Evolutionary conservation across 768 basidiomycete species (phyloP).

Genomic region (Mycena polygramma): DNA sequence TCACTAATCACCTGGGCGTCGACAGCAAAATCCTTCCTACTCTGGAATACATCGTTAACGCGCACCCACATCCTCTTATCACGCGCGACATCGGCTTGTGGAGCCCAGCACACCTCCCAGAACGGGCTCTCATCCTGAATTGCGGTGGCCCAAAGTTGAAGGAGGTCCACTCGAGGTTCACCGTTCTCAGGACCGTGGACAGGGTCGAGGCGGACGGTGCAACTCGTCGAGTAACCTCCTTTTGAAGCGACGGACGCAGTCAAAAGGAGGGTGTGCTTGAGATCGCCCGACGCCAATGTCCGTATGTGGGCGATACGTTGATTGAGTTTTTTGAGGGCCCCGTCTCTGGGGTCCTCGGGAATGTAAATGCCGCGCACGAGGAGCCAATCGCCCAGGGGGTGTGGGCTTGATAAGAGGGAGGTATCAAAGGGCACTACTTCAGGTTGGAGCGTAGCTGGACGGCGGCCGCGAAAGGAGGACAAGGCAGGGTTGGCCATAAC

Average conservation of each 20-base stretch:
- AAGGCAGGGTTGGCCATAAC: too few species aligned
- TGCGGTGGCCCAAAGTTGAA: not conserved
- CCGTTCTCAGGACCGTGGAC: not conserved
- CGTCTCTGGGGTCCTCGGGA: not conserved
- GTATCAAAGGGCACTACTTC: not conserved
- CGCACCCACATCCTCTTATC: slow-evolving; percentile 4
- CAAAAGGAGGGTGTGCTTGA: not conserved
- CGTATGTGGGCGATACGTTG: not conserved
- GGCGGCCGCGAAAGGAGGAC: too few species aligned
- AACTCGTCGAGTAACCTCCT: not conserved
- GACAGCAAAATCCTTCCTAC: not conserved
- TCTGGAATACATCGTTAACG: not conserved
- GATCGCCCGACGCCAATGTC: not conserved
- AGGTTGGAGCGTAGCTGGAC: too few species aligned
- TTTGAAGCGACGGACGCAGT: not conserved
- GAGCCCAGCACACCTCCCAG: slow-evolving; percentile 1
- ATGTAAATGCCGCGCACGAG: not conserved
- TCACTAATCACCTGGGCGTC: not conserved
- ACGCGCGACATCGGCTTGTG: not conserved
- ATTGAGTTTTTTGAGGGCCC: not conserved
- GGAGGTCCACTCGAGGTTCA: slow-evolving; percentile 6
- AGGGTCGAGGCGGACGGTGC: not conserved
- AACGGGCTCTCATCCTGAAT: not conserved
- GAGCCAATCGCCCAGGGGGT: not conserved
- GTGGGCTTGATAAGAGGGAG: not conserved